Evolutionary conservation across 495 filamentous ascomycete genomes (phyloP), one percentile per base, ranked within the genome.

Genomic region (Letharia lupina): DNA sequence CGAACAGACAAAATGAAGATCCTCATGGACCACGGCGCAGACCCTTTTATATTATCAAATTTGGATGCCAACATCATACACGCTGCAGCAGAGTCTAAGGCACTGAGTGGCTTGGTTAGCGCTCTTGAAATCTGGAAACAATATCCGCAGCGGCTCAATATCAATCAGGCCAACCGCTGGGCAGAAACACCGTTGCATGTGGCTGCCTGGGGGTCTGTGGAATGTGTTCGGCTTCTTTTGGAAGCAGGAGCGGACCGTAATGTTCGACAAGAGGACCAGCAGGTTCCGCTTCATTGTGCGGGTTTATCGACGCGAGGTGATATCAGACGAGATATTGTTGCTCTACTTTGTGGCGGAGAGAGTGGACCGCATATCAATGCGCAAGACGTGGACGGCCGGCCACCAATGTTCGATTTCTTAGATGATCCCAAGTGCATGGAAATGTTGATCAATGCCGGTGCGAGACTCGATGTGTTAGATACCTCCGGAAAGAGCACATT

Each of bases 21-120:
- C n/a, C 50, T 67, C 12, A 56, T 67, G 13, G n/a, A 56, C 13
- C 59, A 67, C 65, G 65, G 65, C 12, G 65, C 65, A 50, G 60
- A 67, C 50, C 65, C 65, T 23, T 67, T 67, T 37, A 48, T 67
- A 33, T n/a, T 67, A 50, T 67, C 65, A 9, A 67, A 67, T 35
- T 35, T 67, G 42, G 33, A 67, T n/a, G 65, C 65, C 16, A 67
- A 63, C 35, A 67, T 67, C 39, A 45, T 67, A 39, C 65, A 67
- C 65, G 60, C 65, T 39, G 65, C 59, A 47, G 65, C 65, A 18
- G 65, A 67, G 47, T 67, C 65, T 18, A 67, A 63, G 31, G 31
- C 65, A 39, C 4, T 63, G 15, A 42, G 33, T 28, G 65, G 59
- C 20, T 42, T 67, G 23, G 60, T n/a, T 23, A 60, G 60, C 31